Evolutionary conservation across 805 yeast species (phyloP).

Genomic region (Candida palmyrensis): DNA sequence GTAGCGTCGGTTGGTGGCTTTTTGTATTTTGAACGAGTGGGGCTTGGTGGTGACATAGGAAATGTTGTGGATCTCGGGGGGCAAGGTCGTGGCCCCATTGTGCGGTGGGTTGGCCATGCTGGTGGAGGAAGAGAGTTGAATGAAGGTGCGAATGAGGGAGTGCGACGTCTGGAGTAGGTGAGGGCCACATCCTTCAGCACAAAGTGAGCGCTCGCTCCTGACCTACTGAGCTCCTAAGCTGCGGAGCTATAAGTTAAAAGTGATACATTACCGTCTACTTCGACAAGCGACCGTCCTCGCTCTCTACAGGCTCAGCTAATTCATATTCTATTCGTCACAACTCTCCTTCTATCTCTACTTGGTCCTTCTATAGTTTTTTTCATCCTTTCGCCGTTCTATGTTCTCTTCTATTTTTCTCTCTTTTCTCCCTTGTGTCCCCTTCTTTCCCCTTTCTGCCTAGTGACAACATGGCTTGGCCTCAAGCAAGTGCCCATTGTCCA

Average conservation of each 20-base stretch:
- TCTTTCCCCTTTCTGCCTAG: background rate
- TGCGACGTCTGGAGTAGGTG: too few relatives aligned
- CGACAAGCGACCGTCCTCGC: too few relatives aligned
- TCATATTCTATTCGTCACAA: background rate
- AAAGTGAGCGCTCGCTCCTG: too few relatives aligned
- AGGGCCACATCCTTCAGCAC: too few relatives aligned
- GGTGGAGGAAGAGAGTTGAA: too few relatives aligned
- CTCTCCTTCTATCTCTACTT: background rate
- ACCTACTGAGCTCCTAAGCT: too few relatives aligned
- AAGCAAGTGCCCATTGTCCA: constrained; percentile 24
- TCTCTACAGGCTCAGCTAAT: background rate
- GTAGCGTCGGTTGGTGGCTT: constrained; percentile 53
- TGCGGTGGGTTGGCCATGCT: too few relatives aligned
- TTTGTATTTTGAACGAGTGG: constrained; percentile 54
- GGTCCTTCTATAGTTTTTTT: too few relatives aligned
- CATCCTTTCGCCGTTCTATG: too few relatives aligned
- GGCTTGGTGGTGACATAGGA: constrained; percentile 36
- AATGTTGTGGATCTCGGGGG: constrained; percentile 21
- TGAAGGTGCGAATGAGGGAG: too few relatives aligned
- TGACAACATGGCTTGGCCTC: constrained; percentile 22
- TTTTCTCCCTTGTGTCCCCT: background rate
- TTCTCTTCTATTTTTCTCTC: constrained; percentile 1
- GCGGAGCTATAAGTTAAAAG: too few relatives aligned
- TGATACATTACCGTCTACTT: too few relatives aligned
- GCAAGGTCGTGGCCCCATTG: background rate